phyloP scores from a whole-genome alignment of 2,329 filamentous ascomycete genomes.

The Thelonectria discophora region DNA sequence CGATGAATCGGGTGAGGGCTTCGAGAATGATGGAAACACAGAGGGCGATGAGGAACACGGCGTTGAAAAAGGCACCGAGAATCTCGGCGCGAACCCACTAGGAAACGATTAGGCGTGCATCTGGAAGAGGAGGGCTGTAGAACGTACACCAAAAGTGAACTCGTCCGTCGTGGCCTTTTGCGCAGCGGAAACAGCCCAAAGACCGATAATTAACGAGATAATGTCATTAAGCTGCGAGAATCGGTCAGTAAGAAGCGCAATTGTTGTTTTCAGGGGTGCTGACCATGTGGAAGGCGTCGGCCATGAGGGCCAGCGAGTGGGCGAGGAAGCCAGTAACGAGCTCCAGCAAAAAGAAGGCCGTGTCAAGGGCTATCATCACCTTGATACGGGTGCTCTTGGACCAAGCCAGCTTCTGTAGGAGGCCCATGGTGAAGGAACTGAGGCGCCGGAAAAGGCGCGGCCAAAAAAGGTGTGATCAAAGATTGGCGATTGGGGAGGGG shows the following conservation, averaged over 20 bases:
- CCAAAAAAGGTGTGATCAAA: conserved; percentile 2
- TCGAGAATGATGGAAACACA: conserved; percentile 97
- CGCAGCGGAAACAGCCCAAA: conserved; percentile 94
- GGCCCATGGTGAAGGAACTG: conserved; percentile 39
- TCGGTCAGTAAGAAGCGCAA: conserved; percentile 26
- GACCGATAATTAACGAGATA: conserved; percentile 87
- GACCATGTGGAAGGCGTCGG: conserved; percentile 98
- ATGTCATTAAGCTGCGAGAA: conserved; percentile 86
- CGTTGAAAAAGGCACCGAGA: conserved; percentile 94
- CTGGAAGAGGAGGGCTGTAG: background rate
- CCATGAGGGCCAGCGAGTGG: conserved; percentile 90
- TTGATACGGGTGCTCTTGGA: conserved; percentile 93
- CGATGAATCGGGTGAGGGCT: conserved; percentile 89
- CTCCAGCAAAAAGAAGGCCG: conserved; percentile 89
- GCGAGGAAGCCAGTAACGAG: conserved; percentile 85
- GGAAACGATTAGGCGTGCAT: conserved; percentile 36
- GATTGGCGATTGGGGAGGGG: conserved; percentile 1
- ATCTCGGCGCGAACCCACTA: conserved; percentile 99
- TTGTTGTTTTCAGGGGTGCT: conserved; percentile 41
- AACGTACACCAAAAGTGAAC: conserved; percentile 90
- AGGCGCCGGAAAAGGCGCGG: conserved; percentile 24
- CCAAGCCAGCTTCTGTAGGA: conserved; percentile 72
- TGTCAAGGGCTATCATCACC: conserved; percentile 91
- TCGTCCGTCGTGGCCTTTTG: conserved; percentile 86
- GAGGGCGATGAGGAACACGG: conserved; percentile 94